phyloP scores from a whole-genome alignment of 2,329 filamentous ascomycete species.

The Talaromyces rugulosus region DNA sequence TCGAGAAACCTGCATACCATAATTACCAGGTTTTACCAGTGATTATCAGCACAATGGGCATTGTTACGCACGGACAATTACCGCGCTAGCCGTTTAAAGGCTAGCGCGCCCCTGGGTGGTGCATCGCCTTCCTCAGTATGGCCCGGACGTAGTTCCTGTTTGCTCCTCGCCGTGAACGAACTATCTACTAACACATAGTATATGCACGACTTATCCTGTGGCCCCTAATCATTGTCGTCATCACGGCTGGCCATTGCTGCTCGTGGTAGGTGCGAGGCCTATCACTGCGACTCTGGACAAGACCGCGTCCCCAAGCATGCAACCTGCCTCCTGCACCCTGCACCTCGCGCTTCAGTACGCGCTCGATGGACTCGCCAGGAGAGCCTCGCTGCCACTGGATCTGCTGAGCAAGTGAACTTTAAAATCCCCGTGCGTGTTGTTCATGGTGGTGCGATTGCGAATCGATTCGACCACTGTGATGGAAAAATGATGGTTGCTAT shows the following conservation, averaged over 20 bases:
- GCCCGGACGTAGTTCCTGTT: neutral
- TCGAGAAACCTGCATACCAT: neutral
- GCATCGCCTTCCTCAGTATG: neutral
- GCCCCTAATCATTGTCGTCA: neutral
- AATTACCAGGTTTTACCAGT: neutral
- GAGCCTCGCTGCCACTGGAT: neutral
- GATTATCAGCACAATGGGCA: neutral
- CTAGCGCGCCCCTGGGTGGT: neutral
- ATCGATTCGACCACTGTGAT: neutral
- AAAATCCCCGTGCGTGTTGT: neutral
- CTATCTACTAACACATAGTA: neutral
- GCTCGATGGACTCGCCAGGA: neutral
- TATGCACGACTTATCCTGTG: neutral
- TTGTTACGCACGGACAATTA: neutral
- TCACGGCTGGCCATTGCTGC: neutral
- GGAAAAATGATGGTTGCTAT: neutral
- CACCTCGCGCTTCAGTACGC: constrained; percentile 4
- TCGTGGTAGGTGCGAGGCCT: neutral
- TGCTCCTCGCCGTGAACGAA: neutral
- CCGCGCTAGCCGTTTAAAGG: neutral
- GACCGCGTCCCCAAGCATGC: neutral
- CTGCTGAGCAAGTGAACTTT: neutral
- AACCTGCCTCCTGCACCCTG: constrained; percentile 1
- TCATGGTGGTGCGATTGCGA: neutral
- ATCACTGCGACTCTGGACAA: neutral